Conservation (phyloP, 2,329 filamentous ascomycete species). For the Aspergillus sp. region DNA sequence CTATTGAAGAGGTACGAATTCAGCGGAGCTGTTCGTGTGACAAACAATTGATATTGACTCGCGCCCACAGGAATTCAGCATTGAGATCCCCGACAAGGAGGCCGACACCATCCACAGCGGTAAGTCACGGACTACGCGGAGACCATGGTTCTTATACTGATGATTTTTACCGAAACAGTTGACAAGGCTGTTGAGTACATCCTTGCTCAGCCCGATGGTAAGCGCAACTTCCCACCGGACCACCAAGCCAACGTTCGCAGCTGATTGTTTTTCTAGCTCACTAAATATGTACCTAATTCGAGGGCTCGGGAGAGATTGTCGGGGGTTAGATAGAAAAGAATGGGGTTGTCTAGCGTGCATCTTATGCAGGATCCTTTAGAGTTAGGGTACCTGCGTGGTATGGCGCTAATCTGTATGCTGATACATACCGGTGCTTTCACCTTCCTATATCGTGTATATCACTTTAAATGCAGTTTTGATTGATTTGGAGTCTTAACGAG, state of each 20-base stretch:
- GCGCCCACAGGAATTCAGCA: conserved; percentile 68
- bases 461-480: conserved; percentile 39
- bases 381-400: conserved; percentile 28
- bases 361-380: conserved; percentile 25
- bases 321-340: conserved; percentile 36
- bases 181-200: conserved; percentile 96
- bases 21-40: background rate
- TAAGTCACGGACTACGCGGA: conserved; percentile 50
- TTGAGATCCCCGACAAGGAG: conserved; percentile 98
- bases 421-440: conserved; percentile 37
- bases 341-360: conserved; percentile 30
- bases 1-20: conserved; percentile 83
- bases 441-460: conserved; percentile 45
- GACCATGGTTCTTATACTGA: conserved; percentile 15
- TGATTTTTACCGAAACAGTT: conserved; percentile 54
- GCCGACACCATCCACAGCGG: conserved; percentile 91
- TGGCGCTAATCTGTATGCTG: conserved; percentile 37
- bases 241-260: background rate
- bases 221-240: conserved; percentile 40
- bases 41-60: conserved; percentile 18
- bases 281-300: conserved; percentile 34
- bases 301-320: conserved; percentile 25
- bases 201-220: conserved; percentile 85
- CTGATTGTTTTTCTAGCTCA: conserved; percentile 32
- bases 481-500: conserved; percentile 1